Percentiles rank a stretch among this genome's conserved stretches.
These are phyloP conservation scores for Scheffersomyces titani DNA, from an alignment of 1,139 yeast genomes.

Conservation along the genomic window DNA sequence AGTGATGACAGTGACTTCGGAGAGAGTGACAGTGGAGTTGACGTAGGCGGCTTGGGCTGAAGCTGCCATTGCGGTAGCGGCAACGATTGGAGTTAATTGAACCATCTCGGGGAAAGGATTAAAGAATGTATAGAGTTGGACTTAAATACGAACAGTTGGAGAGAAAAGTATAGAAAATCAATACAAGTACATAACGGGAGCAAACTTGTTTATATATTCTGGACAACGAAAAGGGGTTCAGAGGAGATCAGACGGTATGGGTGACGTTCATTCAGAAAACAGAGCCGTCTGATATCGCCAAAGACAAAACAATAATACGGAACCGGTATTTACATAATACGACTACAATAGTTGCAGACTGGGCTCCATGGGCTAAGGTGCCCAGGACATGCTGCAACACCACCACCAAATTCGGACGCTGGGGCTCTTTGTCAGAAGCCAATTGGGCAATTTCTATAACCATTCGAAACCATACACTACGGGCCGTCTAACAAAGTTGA, in stretches of 20 bases:
- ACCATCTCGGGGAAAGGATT: conserved; percentile 13
- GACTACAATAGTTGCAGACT: background rate
- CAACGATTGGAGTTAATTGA: conserved; percentile 9
- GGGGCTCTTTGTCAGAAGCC: background rate
- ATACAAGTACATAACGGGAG: background rate
- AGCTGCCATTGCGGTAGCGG: conserved; percentile 12
- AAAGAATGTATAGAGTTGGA: conserved; percentile 19
- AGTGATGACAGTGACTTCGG: conserved; percentile 1
- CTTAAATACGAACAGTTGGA: conserved; percentile 2
- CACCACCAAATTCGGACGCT: background rate
- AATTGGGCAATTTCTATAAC: background rate
- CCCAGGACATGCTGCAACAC: background rate
- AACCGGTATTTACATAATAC: background rate
- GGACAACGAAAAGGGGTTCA: background rate
- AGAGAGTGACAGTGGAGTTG: conserved; percentile 1
- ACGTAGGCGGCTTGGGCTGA: conserved; percentile 9
- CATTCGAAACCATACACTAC: background rate
- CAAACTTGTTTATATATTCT: conserved; percentile 3
- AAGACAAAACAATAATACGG: background rate
- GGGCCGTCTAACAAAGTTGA: background rate
- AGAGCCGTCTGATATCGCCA: background rate
- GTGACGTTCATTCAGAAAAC: background rate
- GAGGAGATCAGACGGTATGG: background rate
- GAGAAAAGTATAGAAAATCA: conserved; percentile 1
- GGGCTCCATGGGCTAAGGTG: background rate